These are phyloP conservation scores for Coniochaeta ligniaria DNA, from an alignment of 2,329 filamentous ascomycete genomes.

Conservation along the genomic window DNA sequence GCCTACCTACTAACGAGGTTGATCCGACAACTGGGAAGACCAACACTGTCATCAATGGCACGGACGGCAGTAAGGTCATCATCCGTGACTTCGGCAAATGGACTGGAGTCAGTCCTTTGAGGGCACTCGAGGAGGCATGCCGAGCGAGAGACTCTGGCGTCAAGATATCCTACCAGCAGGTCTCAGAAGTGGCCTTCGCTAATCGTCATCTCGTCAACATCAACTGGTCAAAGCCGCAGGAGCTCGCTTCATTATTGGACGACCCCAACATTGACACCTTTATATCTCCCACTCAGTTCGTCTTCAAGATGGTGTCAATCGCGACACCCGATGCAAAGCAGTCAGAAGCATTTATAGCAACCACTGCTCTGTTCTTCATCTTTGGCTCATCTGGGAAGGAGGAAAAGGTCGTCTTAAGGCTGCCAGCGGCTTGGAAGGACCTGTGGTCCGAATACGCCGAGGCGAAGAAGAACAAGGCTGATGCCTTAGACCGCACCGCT, in stretches of 20 bases:
- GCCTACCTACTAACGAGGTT: constrained; percentile 52
- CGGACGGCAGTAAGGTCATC: constrained; percentile 47
- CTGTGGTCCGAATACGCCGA: constrained; percentile 75
- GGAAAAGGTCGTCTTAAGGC: constrained; percentile 72
- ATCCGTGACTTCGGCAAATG: constrained; percentile 82
- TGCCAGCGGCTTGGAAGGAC: constrained; percentile 77
- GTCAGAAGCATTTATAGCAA: constrained; percentile 81
- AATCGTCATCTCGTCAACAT: constrained; percentile 70
- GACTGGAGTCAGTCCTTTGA: constrained; percentile 67
- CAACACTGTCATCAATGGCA: constrained; percentile 44
- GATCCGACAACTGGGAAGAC: constrained; percentile 52
- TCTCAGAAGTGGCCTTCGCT: constrained; percentile 69
- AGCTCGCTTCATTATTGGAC: constrained; percentile 27
- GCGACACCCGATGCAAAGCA: constrained; percentile 71
- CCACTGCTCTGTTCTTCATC: constrained; percentile 71
- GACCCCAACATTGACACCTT: constrained; percentile 35
- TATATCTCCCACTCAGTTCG: constrained; percentile 44
- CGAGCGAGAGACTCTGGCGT: constrained; percentile 68
- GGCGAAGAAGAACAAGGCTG: constrained; percentile 60
- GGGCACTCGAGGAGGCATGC: constrained; percentile 81
- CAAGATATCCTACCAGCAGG: constrained; percentile 57
- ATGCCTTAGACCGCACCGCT: constrained; percentile 61
- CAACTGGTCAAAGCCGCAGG: constrained; percentile 70
- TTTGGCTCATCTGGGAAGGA: constrained; percentile 75
- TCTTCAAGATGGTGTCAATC: constrained; percentile 66